Evolutionary conservation across 169 alveolate species (phyloP).

Genomic region (Cryptosporidium andersoni): DNA sequence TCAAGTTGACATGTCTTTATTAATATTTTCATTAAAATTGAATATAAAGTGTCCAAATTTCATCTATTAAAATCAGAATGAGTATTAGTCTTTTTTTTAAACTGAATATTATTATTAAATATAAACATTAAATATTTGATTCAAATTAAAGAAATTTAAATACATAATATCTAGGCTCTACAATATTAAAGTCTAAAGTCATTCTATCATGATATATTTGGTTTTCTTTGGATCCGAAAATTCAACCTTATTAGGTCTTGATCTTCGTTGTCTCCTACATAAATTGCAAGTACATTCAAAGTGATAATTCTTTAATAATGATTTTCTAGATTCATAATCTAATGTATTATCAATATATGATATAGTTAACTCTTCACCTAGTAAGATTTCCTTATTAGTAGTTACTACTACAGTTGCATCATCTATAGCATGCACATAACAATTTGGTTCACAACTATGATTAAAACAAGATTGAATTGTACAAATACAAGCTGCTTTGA

Average conservation of each 20-base stretch:
- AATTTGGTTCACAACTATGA: constrained; percentile 77
- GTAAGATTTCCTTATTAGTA: constrained; percentile 72
- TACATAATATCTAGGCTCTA: neutral
- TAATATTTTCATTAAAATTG: too few relatives aligned
- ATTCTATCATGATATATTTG: neutral
- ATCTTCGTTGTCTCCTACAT: constrained; percentile 39
- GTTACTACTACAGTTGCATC: constrained; percentile 71
- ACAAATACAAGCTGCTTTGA: constrained; percentile 75
- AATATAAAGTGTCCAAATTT: too few relatives aligned
- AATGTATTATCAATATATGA: constrained; percentile 77
- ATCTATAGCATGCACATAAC: constrained; percentile 41
- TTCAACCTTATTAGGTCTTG: neutral
- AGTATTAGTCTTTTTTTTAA: too few relatives aligned
- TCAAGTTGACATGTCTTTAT: too few relatives aligned
- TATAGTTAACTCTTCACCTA: constrained; percentile 71
- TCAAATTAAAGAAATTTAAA: neutral
- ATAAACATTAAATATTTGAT: neutral
- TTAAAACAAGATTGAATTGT: constrained; percentile 75
- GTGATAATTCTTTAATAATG: constrained; percentile 68
- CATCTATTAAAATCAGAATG: too few relatives aligned
- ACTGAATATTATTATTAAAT: too few relatives aligned
- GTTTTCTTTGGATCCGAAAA: neutral
- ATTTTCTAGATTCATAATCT: constrained; percentile 68
- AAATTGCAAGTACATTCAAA: constrained; percentile 69
- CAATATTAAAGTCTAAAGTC: neutral